Evolutionary conservation across 148 eudicot species (phyloP).

Genomic region (Cornus controversa): DNA sequence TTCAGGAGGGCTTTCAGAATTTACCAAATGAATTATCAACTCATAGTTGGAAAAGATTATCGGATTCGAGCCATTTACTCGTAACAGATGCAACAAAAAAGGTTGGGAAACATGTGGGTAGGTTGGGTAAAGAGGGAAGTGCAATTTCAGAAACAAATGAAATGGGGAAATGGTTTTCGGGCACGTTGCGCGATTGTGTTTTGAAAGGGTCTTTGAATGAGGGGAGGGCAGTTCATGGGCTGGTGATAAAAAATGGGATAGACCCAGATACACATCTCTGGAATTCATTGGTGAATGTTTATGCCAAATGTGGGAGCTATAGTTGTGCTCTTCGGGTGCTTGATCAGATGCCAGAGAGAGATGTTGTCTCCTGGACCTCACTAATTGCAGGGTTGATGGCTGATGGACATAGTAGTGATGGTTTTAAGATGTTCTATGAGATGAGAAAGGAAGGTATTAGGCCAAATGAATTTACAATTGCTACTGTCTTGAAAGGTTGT

Average conservation of each 20-base stretch:
- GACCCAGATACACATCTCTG: conserved; percentile 44
- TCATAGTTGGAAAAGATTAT: too few species aligned
- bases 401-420: conserved; percentile 26
- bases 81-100: too few species aligned
- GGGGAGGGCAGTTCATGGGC: conserved; percentile 40
- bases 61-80: too few species aligned
- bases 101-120: too few species aligned
- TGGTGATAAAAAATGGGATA: conserved; percentile 28
- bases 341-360: conserved; percentile 35
- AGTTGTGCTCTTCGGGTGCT: conserved; percentile 30
- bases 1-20: too few species aligned
- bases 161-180: conserved; percentile 34
- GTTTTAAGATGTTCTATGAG: conserved; percentile 31
- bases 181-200: conserved; percentile 25
- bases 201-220: conserved; percentile 15
- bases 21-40: too few species aligned
- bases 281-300: conserved; percentile 46
- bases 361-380: conserved; percentile 53
- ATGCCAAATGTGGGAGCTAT: conserved; percentile 34
- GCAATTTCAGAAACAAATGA: too few species aligned
- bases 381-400: conserved; percentile 44
- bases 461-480: conserved; percentile 39
- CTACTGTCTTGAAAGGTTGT: conserved; percentile 36
- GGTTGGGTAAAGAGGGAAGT: too few species aligned
- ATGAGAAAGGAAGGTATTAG: conserved; percentile 40